Base-by-base conservation (phyloP, 192 early-diverging fungal genomes). In the Pilaira anomala region DNA sequence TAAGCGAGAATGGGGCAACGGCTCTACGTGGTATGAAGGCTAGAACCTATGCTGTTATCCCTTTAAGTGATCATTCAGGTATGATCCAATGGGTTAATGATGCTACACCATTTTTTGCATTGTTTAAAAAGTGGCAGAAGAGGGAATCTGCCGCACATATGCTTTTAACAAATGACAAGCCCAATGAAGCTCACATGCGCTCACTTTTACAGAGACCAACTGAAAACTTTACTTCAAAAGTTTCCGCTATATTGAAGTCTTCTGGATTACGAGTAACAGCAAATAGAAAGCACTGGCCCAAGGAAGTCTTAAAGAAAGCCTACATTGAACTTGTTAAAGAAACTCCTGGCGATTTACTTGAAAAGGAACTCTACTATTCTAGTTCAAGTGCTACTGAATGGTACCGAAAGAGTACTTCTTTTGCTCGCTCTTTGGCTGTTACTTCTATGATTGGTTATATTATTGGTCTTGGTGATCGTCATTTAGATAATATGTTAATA, bases 71-170 rank as follows among this genome's bases (percentile, higher is more conserved):
- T 65, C 85, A 88, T 50, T 89, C 87, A 18, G 96, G 96, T 2
- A 91, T 98, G 84, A 89, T 97, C 62, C 88, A 97, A 63, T 98
- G 94, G 96, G 91, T 97, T 2, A 86, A 94, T 48, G 83, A 87
- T 68, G 87, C 91, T 4, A 77, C 82, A 1, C 87, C 87, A 13
- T 52, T 98, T 42, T 96, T 92, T 80, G 75, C 85, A 39, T 59
- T 93, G 19, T 91, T 88, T 56, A 83, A 86, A 40, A 80, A 82
- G 40, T 92, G 91, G 93, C 87, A 91, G 71, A 80, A 85, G 63
- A 82, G 82, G 5, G 82, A 92, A 59, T 62, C 86, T 66, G 62
- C 84, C 64, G 76, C 71, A 4, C 78, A 85, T 46, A 41, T 85
- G 65, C 74, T 89, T 65, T 13, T 77, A 62, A 53, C 44, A 24